Base-by-base conservation (phyloP, 768 basidiomycete species). In the Psilocybe cubensis region DNA sequence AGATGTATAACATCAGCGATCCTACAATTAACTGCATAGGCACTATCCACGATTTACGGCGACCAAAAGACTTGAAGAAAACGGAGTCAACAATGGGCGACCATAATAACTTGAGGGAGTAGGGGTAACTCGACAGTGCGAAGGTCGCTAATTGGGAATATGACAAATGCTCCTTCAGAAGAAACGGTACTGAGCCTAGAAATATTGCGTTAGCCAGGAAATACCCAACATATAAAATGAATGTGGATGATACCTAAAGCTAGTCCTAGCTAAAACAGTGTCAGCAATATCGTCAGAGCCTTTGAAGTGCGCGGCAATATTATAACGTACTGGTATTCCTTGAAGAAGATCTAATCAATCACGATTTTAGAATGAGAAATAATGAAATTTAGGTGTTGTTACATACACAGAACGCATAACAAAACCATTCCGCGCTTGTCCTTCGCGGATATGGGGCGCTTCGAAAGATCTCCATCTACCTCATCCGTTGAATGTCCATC, bases 11-110 rank as follows among this genome's bases (percentile, higher is more conserved):
- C 90, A 93, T 92, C 57, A 94, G 75, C 40, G 83, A 79, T 40
- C 94, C 97, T 48, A 98, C 91, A 61, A 94, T 85, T 28, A 88
- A 70, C 71, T 99, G 97, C 82, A 99, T 97, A 42, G 97, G 97
- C 60, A 98, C 89, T 63, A 99, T 98, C 97, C 97, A 99, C 59
- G 93, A 95, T 73, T 98, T 99, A 61, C 97, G 82, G 48, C 97
- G 88, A n/a, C 97, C 97, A 60, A 96, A 63, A 40, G 85, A 88
- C 33, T 85, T 75, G 66, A 89, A 78, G 72, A 90, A 99, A 61
- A 90, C 78, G 1, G 96, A 92, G 68, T 99, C 97, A 53, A 99
- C 94, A 59, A 99, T 89, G 50, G 97, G 97, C 6, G 94, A 96
- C 96, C 96, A 98, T 62, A 98, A 72, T 59, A 99, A 74, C 76